A percentile compares a stretch with the other conserved stretches of the same genome.
Evolutionary conservation across 805 yeast genomes (phyloP).

Genomic region (Wickerhamomyces bovis): DNA sequence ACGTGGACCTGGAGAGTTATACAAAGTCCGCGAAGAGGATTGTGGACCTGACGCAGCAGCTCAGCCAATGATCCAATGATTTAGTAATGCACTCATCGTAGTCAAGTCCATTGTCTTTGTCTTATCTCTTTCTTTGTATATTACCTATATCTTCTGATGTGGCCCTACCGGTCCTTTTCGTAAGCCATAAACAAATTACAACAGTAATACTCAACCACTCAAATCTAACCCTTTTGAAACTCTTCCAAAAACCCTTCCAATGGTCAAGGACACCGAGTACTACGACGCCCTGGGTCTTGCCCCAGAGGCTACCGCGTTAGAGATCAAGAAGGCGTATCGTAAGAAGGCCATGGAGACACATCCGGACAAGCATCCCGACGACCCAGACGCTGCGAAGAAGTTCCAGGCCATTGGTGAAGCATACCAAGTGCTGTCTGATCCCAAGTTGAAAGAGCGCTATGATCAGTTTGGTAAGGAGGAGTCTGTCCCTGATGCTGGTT

Average conservation of each 20-base stretch:
- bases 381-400: constrained; percentile 79
- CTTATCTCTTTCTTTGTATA: too few relatives aligned
- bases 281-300: constrained; percentile 73
- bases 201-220: too few relatives aligned
- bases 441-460: constrained; percentile 59
- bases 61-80: too few relatives aligned
- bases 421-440: constrained; percentile 75
- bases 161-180: background rate
- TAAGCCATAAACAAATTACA: too few relatives aligned
- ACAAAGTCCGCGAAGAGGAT: background rate
- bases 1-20: background rate
- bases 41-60: background rate
- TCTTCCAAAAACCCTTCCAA: background rate
- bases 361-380: constrained; percentile 96
- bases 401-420: constrained; percentile 74
- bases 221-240: background rate
- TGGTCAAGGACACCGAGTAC: constrained; percentile 63
- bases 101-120: too few relatives aligned
- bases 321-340: constrained; percentile 91
- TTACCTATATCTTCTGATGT: too few relatives aligned
- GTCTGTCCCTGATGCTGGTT: constrained; percentile 64
- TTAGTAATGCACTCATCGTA: too few relatives aligned
- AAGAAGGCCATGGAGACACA: constrained; percentile 84
- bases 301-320: constrained; percentile 66
- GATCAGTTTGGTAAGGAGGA: constrained; percentile 82